phyloP scores from a whole-genome alignment of 805 yeast genomes.

The Starmera dryadoides region DNA sequence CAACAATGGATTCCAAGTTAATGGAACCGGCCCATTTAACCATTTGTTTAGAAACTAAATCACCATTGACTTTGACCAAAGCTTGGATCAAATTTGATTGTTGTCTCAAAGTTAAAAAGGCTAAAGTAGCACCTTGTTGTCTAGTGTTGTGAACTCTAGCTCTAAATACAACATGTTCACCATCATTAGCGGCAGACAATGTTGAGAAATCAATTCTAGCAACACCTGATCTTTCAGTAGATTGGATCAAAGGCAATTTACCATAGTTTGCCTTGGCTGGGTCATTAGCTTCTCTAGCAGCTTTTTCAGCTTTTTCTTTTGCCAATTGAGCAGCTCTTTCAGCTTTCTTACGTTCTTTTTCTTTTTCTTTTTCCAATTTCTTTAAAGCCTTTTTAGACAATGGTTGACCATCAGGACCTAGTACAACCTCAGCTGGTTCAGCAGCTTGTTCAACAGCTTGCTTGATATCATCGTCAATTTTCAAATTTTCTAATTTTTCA shows the following conservation, averaged over 20 bases:
- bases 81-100: constrained; percentile 80
- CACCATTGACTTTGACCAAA: constrained; percentile 67
- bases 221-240: constrained; percentile 58
- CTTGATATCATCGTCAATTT: constrained; percentile 20
- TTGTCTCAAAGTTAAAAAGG: constrained; percentile 88
- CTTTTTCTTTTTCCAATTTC: constrained; percentile 88
- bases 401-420: constrained; percentile 76
- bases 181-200: constrained; percentile 57
- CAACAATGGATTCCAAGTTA: constrained; percentile 83
- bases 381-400: constrained; percentile 90
- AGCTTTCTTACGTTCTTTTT: constrained; percentile 87
- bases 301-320: constrained; percentile 64
- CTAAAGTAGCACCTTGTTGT: constrained; percentile 93
- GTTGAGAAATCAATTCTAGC: constrained; percentile 51
- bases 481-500: constrained; percentile 1
- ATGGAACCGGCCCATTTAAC: constrained; percentile 91
- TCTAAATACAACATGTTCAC: constrained; percentile 75
- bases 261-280: constrained; percentile 88
- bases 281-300: constrained; percentile 70
- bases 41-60: constrained; percentile 84
- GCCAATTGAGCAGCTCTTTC: constrained; percentile 87
- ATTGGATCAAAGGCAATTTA: constrained; percentile 78
- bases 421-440: constrained; percentile 1
- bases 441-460: neutral
- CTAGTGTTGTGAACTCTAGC: constrained; percentile 92